These are phyloP conservation scores for Talaromyces sp. DNA, from an alignment of 2,329 filamentous ascomycete species.

Conservation along the genomic window DNA sequence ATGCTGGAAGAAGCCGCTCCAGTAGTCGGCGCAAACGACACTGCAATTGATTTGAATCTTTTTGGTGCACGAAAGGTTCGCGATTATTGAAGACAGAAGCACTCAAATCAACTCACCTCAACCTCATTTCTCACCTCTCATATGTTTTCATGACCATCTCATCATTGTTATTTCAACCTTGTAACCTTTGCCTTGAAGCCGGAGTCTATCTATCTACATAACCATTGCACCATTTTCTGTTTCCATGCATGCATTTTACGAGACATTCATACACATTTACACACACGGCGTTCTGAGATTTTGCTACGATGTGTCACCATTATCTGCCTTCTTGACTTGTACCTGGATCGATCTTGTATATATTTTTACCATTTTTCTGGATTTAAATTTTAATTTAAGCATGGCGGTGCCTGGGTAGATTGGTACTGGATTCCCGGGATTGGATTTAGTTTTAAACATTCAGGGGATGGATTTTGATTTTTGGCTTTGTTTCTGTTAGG, in stretches of 20 bases:
- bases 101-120: not conserved
- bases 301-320: not conserved
- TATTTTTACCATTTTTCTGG: not conserved
- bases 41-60: constrained; percentile 43
- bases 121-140: not conserved
- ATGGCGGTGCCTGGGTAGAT: constrained; percentile 6
- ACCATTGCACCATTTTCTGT: not conserved
- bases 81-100: constrained; percentile 21
- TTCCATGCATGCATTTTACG: constrained; percentile 9
- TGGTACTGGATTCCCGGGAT: not conserved
- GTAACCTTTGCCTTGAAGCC: not conserved
- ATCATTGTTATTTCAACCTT: not conserved
- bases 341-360: not conserved
- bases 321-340: not conserved
- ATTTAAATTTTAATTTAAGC: not conserved
- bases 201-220: not conserved
- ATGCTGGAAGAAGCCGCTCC: constrained; percentile 48
- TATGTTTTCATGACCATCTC: not conserved
- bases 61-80: constrained; percentile 43
- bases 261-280: constrained; percentile 9
- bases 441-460: not conserved
- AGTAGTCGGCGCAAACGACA: constrained; percentile 46
- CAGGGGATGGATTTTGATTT: not conserved
- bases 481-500: not conserved
- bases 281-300: not conserved